These are phyloP conservation scores for Hylodesmum podocarpum DNA, from an alignment of 306 rosid species.

Conservation along the genomic window DNA sequence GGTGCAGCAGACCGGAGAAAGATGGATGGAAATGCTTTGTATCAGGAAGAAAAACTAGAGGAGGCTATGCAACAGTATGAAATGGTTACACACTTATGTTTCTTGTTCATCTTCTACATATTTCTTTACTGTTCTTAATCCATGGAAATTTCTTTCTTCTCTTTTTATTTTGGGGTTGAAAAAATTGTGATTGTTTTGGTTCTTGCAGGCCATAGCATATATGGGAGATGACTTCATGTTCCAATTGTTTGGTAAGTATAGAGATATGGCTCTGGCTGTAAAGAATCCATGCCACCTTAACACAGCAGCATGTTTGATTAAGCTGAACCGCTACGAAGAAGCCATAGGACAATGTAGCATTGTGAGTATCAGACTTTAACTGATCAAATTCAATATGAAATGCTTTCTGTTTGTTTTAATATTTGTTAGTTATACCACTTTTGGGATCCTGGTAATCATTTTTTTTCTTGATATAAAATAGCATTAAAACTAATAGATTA, in stretches of 20 bases:
- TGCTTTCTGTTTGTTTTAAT: background rate
- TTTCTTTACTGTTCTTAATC: background rate
- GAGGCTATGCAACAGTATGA: slow-evolving; percentile 99
- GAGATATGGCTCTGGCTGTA: slow-evolving; percentile 93
- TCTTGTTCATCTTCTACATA: slow-evolving; percentile 31
- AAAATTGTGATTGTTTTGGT: slow-evolving; percentile 28
- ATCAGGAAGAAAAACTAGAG: slow-evolving; percentile 83
- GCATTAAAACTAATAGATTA: background rate
- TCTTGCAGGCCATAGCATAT: slow-evolving; percentile 83
- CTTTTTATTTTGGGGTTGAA: slow-evolving; percentile 11
- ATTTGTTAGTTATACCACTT: background rate
- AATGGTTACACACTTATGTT: slow-evolving; percentile 68
- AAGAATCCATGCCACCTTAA: slow-evolving; percentile 98
- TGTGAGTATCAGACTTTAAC: slow-evolving; percentile 48
- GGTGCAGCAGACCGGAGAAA: slow-evolving; percentile 87
- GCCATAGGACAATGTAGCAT: slow-evolving; percentile 83
- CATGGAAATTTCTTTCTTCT: background rate
- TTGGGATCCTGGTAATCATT: background rate
- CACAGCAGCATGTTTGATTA: slow-evolving; percentile 82
- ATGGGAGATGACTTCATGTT: slow-evolving; percentile 97
- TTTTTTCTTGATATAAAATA: background rate
- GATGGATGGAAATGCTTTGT: slow-evolving; percentile 90
- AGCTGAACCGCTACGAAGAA: slow-evolving; percentile 83
- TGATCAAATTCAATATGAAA: background rate
- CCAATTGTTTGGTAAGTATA: slow-evolving; percentile 89